A percentile compares a stretch with the other conserved stretches of the same genome.
Evolutionary conservation across 1,284 basidiomycete genomes (phyloP).

Genomic region (Tilletia caries): DNA sequence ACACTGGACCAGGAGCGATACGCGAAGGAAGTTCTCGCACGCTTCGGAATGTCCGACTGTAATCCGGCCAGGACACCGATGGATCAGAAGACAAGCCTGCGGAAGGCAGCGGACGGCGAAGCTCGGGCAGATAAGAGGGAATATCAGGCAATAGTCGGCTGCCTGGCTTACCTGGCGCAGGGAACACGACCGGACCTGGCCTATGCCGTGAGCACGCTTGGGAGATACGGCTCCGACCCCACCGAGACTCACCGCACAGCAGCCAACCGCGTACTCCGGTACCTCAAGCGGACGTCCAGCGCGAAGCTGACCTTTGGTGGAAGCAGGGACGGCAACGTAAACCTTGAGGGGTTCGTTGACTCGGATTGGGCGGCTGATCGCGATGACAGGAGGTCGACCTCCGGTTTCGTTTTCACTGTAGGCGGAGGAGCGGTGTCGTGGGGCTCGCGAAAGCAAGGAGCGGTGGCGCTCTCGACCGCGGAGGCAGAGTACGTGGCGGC

Average conservation of each 20-base stretch:
- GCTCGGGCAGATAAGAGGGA: background rate
- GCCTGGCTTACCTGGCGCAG: constrained; percentile 56
- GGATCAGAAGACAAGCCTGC: background rate
- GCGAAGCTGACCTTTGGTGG: constrained; percentile 37
- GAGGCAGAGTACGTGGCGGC: no score
- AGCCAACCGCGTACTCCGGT: constrained; percentile 56
- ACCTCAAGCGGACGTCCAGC: constrained; percentile 60
- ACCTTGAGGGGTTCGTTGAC: constrained; percentile 12
- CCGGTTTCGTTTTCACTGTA: constrained; percentile 18
- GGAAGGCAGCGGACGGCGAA: background rate
- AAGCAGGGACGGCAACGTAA: background rate
- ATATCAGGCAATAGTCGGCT: constrained; percentile 44
- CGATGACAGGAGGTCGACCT: constrained; percentile 16
- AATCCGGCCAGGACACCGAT: background rate
- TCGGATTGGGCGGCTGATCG: constrained; percentile 19
- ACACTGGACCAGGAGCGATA: background rate
- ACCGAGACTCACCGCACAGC: constrained; percentile 55
- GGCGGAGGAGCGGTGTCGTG: constrained; percentile 15
- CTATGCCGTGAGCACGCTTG: no score
- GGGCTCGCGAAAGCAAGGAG: no score
- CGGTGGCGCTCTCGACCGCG: no score
- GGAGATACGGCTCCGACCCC: constrained; percentile 45
- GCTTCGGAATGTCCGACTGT: constrained; percentile 1
- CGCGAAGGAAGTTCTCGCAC: background rate
- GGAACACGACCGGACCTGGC: constrained; percentile 57